Conservation (phyloP, 2,329 filamentous ascomycete genomes). For the Aspergillus ochraceoroseus region DNA sequence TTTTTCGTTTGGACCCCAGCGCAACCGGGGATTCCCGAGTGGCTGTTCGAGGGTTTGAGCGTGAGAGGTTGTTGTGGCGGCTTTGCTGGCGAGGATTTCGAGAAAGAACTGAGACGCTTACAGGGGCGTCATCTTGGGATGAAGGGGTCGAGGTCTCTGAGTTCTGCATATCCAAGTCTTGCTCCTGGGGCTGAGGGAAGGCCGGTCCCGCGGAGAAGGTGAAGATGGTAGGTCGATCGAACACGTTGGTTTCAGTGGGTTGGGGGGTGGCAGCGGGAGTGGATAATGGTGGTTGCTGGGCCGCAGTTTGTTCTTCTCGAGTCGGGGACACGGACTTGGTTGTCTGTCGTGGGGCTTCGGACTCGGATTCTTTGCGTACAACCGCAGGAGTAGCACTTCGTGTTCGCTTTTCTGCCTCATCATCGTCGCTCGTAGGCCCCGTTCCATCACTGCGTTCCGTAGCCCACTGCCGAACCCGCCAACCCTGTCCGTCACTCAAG, state of each 20-base stretch:
- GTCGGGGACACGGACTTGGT: conserved; percentile 29
- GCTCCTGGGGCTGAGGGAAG: conserved; percentile 34
- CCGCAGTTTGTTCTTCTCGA: conserved; percentile 25
- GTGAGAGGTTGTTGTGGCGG: conserved; percentile 37
- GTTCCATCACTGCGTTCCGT: conserved; percentile 46
- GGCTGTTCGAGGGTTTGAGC: conserved; percentile 36
- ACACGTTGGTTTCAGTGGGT: conserved; percentile 23
- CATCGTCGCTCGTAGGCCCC: conserved; percentile 42
- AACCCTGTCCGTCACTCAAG: conserved; percentile 71
- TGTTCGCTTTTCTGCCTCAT: conserved; percentile 41
- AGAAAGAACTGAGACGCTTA: conserved; percentile 43
- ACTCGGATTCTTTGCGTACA: conserved; percentile 32
- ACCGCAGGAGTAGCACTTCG: conserved; percentile 36
- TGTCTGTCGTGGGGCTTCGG: conserved; percentile 26
- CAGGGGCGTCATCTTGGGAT: conserved; percentile 33
- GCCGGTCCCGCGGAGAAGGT: conserved; percentile 43
- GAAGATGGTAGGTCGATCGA: conserved; percentile 37
- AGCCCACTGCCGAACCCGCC: conserved; percentile 59
- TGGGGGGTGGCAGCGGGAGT: conserved; percentile 18
- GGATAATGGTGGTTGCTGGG: conserved; percentile 22
- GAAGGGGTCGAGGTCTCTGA: conserved; percentile 33
- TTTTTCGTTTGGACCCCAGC: conserved; percentile 47
- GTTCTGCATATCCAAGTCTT: conserved; percentile 44
- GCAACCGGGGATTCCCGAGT: conserved; percentile 38
- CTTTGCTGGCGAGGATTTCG: conserved; percentile 40